Conservation (phyloP, 768 basidiomycete genomes). For the Kwoniella mangroviensis region DNA sequence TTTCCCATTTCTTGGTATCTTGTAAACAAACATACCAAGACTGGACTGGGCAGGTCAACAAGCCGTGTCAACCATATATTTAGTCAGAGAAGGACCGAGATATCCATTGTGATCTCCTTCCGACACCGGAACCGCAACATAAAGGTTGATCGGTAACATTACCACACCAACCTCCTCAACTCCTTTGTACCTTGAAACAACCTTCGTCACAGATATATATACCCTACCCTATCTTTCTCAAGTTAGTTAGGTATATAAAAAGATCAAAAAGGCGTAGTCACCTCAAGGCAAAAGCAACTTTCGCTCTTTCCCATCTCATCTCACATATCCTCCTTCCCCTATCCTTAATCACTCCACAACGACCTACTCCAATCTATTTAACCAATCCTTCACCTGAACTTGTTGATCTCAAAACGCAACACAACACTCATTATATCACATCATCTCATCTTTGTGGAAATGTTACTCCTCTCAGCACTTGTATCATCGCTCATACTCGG, state of each 20-base stretch:
- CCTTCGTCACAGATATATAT: neutral
- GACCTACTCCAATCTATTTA: neutral
- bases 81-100: neutral
- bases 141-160: neutral
- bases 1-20: neutral
- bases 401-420: neutral
- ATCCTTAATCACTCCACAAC: neutral
- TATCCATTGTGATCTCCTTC: neutral
- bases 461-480: slow-evolving; percentile 22
- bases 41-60: neutral
- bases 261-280: neutral
- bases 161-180: neutral
- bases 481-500: slow-evolving; percentile 9
- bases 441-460: neutral
- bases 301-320: slow-evolving; percentile 4
- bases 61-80: neutral
- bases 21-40: neutral
- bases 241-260: neutral
- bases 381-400: neutral
- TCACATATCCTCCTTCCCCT: neutral
- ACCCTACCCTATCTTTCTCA: neutral
- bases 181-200: slow-evolving; percentile 14
- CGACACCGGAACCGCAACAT: neutral
- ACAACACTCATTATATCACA: neutral
- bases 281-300: neutral